A percentile compares a stretch with the other conserved stretches of the same genome.
Evolutionary conservation across 2,329 filamentous ascomycete species (phyloP).

Genomic region (Apiospora rasikravindrae): DNA sequence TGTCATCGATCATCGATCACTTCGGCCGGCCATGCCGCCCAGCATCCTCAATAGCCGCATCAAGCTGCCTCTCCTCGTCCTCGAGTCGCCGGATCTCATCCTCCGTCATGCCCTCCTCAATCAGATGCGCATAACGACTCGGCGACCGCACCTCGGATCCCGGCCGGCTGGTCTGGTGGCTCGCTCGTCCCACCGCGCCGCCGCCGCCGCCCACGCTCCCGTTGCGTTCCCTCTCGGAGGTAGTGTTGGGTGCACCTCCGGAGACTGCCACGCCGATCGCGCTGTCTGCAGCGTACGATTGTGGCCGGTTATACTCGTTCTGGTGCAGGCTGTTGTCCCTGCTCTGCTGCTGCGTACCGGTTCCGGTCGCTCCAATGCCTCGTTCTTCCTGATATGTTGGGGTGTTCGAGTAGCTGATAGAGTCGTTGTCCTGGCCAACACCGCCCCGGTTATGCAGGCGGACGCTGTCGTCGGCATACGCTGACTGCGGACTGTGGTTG

Average conservation of each 20-base stretch:
- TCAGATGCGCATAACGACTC: constrained; percentile 54
- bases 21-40: constrained; percentile 27
- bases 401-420: constrained; percentile 53
- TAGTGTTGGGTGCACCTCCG: constrained; percentile 19
- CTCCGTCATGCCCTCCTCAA: constrained; percentile 65
- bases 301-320: constrained; percentile 20
- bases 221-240: constrained; percentile 20
- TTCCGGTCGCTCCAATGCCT: constrained; percentile 50
- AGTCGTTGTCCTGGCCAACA: constrained; percentile 36
- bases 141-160: constrained; percentile 27
- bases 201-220: constrained; percentile 24
- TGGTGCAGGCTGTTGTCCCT: neutral
- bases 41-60: constrained; percentile 59
- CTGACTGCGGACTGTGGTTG: constrained; percentile 46
- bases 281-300: constrained; percentile 27
- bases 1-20: neutral
- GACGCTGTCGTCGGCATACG: constrained; percentile 49
- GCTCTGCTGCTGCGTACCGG: constrained; percentile 22
- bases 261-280: constrained; percentile 21
- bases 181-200: constrained; percentile 34
- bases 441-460: constrained; percentile 22
- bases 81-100: constrained; percentile 61
- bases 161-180: constrained; percentile 27
- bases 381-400: constrained; percentile 48
- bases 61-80: constrained; percentile 63